phyloP scores from a whole-genome alignment of 163 green algal species.

The Scenedesmus sp. region DNA sequence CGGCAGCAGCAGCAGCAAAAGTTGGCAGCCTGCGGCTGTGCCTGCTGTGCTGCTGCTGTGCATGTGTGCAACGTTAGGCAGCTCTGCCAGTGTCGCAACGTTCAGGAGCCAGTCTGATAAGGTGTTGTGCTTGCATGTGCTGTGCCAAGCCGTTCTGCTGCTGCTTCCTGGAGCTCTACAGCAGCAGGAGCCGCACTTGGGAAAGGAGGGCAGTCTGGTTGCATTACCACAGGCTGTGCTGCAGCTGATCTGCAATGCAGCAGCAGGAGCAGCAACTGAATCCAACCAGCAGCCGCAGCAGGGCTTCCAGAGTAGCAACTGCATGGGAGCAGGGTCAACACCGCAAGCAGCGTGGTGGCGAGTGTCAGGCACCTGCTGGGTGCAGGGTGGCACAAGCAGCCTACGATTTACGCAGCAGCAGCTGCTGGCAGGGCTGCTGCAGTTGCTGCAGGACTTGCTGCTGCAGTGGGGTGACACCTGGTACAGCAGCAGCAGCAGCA shows the following conservation, averaged over 20 bases:
- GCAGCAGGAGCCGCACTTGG: background rate
- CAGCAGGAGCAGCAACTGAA: constrained; percentile 22
- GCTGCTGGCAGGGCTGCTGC: constrained; percentile 32
- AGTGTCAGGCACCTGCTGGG: background rate
- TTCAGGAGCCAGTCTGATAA: background rate
- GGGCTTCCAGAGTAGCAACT: background rate
- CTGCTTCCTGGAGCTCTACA: constrained; percentile 8
- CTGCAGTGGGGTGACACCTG: constrained; percentile 20
- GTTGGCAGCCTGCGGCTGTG: background rate
- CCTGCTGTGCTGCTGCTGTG: constrained; percentile 36
- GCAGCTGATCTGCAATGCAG: background rate
- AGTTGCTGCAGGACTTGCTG: constrained; percentile 29
- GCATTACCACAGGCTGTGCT: background rate
- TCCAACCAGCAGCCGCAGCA: background rate
- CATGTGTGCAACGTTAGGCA: background rate
- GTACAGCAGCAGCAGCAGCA: constrained; percentile 22
- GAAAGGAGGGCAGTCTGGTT: background rate
- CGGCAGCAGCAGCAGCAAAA: constrained; percentile 8
- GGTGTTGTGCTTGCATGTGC: background rate
- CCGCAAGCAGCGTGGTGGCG: background rate
- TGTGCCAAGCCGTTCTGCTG: background rate
- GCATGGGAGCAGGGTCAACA: background rate
- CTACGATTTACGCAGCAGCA: background rate
- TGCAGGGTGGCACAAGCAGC: background rate
- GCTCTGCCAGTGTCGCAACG: background rate